Percentiles rank a stretch among this genome's conserved stretches.
Conservation (phyloP, 2,329 filamentous ascomycete genomes). For the Fusarium globosum region DNA sequence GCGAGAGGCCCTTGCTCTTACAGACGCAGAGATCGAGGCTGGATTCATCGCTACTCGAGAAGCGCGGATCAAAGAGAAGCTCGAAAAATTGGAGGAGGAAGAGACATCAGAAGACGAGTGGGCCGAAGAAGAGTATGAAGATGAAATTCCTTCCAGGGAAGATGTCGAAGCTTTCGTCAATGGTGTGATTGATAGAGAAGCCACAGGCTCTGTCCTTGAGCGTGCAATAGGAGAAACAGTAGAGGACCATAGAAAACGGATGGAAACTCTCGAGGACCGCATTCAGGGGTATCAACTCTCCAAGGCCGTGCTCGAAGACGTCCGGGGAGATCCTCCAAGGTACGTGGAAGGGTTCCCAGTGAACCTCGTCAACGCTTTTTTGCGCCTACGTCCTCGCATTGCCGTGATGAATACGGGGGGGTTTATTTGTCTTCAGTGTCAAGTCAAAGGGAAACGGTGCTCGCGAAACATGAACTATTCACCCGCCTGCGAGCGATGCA, state of each 20-base stretch:
- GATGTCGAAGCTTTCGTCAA: constrained; percentile 28
- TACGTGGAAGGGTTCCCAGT: constrained; percentile 47
- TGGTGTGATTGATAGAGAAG: constrained; percentile 8
- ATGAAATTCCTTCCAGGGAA: background rate
- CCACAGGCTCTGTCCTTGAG: background rate
- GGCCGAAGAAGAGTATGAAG: background rate
- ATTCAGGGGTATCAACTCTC: constrained; percentile 12
- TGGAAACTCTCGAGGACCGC: constrained; percentile 23
- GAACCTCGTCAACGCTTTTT: constrained; percentile 29
- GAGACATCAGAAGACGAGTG: background rate
- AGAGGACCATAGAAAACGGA: constrained; percentile 13
- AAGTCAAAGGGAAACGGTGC: constrained; percentile 36
- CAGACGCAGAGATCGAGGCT: constrained; percentile 1
- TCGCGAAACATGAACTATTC: constrained; percentile 29
- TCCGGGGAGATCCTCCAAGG: constrained; percentile 12
- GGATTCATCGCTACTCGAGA: background rate
- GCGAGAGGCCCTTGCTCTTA: background rate
- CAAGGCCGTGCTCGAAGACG: constrained; percentile 7
- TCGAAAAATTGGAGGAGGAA: background rate
- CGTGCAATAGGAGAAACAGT: constrained; percentile 8
- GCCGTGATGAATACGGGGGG: background rate
- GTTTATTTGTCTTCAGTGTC: constrained; percentile 43
- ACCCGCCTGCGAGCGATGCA: constrained; percentile 36
- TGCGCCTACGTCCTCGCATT: constrained; percentile 22
- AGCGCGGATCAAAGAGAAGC: background rate